Conservation (phyloP, 805 yeast genomes). For the Yamadazyma kitorensis region DNA sequence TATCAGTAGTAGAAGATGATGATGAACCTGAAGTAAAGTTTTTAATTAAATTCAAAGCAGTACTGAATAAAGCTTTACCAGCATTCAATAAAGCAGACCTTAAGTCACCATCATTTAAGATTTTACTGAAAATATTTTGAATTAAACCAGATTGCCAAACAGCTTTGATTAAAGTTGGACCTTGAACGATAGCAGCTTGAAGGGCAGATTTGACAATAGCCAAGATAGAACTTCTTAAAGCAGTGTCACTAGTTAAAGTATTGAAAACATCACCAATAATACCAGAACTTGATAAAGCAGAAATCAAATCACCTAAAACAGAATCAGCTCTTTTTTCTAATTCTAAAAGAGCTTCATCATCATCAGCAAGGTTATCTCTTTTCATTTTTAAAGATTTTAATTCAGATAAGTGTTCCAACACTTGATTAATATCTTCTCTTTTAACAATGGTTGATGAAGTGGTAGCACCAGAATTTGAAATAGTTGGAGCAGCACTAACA, state of each 20-base stretch:
- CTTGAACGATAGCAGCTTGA: constrained; percentile 34
- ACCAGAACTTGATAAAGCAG: constrained; percentile 38
- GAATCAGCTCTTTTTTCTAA: constrained; percentile 35
- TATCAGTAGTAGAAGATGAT: constrained; percentile 14
- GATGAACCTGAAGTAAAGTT: constrained; percentile 15
- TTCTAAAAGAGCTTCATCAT: constrained; percentile 23
- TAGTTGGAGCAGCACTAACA: constrained; percentile 35
- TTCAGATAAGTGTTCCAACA: constrained; percentile 31
- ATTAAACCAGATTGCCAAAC: constrained; percentile 41
- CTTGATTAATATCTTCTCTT: constrained; percentile 34
- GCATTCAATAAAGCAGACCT: constrained; percentile 30
- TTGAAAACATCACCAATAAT: constrained; percentile 34
- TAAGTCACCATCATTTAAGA: constrained; percentile 32
- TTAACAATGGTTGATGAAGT: constrained; percentile 24
- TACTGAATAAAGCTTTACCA: constrained; percentile 31
- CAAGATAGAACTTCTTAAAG: constrained; percentile 23
- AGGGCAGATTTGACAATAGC: constrained; percentile 30
- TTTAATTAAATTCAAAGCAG: constrained; percentile 27
- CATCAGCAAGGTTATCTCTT: constrained; percentile 29
- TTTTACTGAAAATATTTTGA: constrained; percentile 26
- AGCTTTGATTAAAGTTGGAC: constrained; percentile 40
- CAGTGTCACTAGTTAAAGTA: constrained; percentile 30
- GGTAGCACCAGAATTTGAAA: constrained; percentile 7
- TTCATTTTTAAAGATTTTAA: constrained; percentile 32
- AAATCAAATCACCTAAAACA: constrained; percentile 32